Percentiles rank a stretch among this genome's conserved stretches.
Evolutionary conservation across 1,139 yeast genomes (phyloP).

Genomic region (Magnusiomyces clavatus): DNA sequence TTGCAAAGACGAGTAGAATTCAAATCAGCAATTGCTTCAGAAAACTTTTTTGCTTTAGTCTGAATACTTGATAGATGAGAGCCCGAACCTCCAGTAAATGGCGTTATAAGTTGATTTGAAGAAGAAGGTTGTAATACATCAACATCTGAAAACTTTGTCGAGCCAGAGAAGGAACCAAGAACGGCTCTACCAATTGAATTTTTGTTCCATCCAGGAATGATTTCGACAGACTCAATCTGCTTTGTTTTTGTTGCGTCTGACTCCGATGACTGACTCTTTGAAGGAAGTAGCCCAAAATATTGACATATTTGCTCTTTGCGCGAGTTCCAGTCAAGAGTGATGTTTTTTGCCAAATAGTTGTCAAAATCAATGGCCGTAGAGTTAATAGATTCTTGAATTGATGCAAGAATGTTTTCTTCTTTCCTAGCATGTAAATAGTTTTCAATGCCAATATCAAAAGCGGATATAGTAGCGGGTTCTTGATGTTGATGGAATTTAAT

Average conservation of each 20-base stretch:
- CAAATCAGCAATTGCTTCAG: constrained; percentile 59
- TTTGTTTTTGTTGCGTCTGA: constrained; percentile 3
- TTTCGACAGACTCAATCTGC: neutral
- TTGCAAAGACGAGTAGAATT: constrained; percentile 59
- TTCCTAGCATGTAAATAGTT: constrained; percentile 50
- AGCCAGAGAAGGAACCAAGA: constrained; percentile 31
- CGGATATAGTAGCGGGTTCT: constrained; percentile 17
- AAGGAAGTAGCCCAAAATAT: constrained; percentile 45
- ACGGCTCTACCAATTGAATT: constrained; percentile 30
- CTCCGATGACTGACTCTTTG: constrained; percentile 13
- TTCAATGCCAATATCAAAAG: constrained; percentile 22
- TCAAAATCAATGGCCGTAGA: constrained; percentile 82
- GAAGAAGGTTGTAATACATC: constrained; percentile 23
- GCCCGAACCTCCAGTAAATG: constrained; percentile 9
- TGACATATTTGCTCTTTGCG: constrained; percentile 66
- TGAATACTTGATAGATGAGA: neutral
- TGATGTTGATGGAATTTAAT: constrained; percentile 24
- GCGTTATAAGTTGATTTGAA: constrained; percentile 9
- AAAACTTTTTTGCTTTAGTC: constrained; percentile 43
- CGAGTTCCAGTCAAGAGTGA: constrained; percentile 76
- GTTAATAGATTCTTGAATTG: constrained; percentile 74
- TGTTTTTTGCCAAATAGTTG: constrained; percentile 59
- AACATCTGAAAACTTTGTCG: constrained; percentile 28
- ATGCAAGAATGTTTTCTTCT: constrained; percentile 73
- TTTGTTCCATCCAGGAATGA: constrained; percentile 26